Base-by-base conservation (phyloP, 2,329 filamentous ascomycete species). In the Westerdykella sp. region DNA sequence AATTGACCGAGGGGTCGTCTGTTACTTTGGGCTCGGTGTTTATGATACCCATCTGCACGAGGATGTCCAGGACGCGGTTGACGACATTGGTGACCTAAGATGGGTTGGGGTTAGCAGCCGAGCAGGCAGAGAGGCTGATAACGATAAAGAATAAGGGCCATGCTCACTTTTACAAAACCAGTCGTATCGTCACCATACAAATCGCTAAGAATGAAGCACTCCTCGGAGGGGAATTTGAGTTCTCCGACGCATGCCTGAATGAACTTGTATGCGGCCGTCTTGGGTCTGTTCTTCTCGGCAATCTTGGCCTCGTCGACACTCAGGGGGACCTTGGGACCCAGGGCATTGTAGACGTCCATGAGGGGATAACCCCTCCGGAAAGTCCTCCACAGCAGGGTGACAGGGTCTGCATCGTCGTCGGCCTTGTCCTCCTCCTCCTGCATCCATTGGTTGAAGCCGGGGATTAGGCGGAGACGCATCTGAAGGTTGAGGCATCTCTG, bases 131-230 rank as follows among this genome's bases (percentile, higher is more conserved):
- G 18, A 18, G 21, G 14, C 11, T 15, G 5, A 28, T 36, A 25
- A 15, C 30, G 18, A 21, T 15, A 22, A 22, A 31, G 7, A 13
- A n/a, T n/a, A n/a, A 25, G 18, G 36, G 30, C 22, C 21, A 23
- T 40, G 36, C 44, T 47, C 54, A 88, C 87, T 79, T 97, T 97
- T 54, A 96, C 89, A 65, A 98, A 97, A 3, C 93, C 93, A 36
- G 88, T 96, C 1, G 93, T 98, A 67, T 96, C 94, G 57, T 90
- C 88, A 42, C 88, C 87, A 68, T 93, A 90, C 37, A 97, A 73
- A 68, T 98, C 91, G 45, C 81, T 86, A 56, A 98, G 85, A 57
- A 95, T 85, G 67, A 97, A 97, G 60, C 87, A 90, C 48, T 95
- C 88, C 38, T 84, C 78, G 4, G 87, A 75, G 2, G 85, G 79